A percentile compares a stretch with the other conserved stretches of the same genome.
phyloP scores from a whole-genome alignment of 2,329 filamentous ascomycete species.

The Mariannaea sp. region DNA sequence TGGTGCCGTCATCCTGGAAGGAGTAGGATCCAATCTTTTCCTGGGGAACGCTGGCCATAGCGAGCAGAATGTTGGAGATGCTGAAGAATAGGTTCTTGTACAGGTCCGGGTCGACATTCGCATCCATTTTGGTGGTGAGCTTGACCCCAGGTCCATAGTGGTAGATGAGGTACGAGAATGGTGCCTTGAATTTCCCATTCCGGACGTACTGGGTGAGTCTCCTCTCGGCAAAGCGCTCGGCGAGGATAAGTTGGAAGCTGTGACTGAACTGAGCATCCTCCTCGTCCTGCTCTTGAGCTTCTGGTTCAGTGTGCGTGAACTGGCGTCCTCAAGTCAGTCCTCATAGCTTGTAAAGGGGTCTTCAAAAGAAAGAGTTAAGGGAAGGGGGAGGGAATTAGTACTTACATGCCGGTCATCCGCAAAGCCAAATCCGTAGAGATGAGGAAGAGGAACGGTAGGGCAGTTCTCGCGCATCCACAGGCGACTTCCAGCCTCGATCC shows the following conservation, averaged over 20 bases:
- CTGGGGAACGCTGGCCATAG: constrained; percentile 4
- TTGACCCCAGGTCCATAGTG: background rate
- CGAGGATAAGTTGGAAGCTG: background rate
- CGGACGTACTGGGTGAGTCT: background rate
- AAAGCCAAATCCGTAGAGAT: constrained; percentile 8
- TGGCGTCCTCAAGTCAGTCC: background rate
- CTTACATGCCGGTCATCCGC: constrained; percentile 6
- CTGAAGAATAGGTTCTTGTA: background rate
- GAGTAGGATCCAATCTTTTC: constrained; percentile 1
- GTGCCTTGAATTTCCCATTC: background rate
- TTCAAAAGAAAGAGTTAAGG: background rate
- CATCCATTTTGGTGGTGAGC: background rate
- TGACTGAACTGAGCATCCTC: background rate
- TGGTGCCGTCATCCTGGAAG: constrained; percentile 8
- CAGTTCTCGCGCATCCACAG: constrained; percentile 2
- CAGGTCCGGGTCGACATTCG: background rate
- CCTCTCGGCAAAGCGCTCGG: background rate
- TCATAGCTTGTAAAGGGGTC: background rate
- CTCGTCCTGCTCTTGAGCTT: background rate
- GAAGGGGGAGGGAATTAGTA: background rate
- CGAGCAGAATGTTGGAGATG: background rate
- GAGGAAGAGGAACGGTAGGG: constrained; percentile 1
- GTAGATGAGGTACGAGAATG: background rate
- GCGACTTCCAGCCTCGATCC: background rate
- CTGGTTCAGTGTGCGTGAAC: constrained; percentile 1